phyloP scores from a whole-genome alignment of 129 eudicot species.

The Saussurea involucrata region DNA sequence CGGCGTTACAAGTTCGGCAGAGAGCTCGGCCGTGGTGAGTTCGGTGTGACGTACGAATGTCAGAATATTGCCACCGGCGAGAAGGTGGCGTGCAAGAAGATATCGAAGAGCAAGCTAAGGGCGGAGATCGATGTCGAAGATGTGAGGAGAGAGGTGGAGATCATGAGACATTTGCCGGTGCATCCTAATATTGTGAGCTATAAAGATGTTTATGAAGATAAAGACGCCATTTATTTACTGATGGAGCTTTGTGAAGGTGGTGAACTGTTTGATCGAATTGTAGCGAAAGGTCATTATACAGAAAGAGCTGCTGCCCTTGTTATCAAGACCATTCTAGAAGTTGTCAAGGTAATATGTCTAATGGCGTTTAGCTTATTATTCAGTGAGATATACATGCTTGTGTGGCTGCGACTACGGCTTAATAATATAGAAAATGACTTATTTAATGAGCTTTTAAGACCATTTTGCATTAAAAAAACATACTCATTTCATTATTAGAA shows the following conservation, averaged over 20 bases:
- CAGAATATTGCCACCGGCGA: conserved; percentile 43
- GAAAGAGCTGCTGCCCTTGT: conserved; percentile 82
- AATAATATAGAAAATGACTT: no score
- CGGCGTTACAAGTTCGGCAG: conserved; percentile 52
- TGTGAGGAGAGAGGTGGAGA: conserved; percentile 88
- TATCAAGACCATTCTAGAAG: conserved; percentile 72
- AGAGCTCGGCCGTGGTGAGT: conserved; percentile 85
- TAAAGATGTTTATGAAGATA: conserved; percentile 84
- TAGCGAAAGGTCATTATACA: conserved; percentile 80
- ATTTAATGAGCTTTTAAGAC: no score
- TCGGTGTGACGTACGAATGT: conserved; percentile 77
- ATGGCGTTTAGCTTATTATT: no score
- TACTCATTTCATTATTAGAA: no score
- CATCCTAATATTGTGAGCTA: conserved; percentile 76
- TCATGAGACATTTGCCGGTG: conserved; percentile 76
- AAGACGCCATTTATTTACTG: conserved; percentile 68
- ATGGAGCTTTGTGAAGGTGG: conserved; percentile 99
- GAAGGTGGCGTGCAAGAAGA: conserved; percentile 69
- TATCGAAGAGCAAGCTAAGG: conserved; percentile 57
- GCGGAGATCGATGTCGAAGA: conserved; percentile 82
- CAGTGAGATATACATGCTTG: no score
- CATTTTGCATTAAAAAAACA: no score
- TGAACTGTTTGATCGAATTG: conserved; percentile 85
- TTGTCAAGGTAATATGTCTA: conserved; percentile 55
- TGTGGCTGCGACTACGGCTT: no score